Conservation (phyloP, 169 alveolate species). For the Cryptosporidium parvum region DNA sequence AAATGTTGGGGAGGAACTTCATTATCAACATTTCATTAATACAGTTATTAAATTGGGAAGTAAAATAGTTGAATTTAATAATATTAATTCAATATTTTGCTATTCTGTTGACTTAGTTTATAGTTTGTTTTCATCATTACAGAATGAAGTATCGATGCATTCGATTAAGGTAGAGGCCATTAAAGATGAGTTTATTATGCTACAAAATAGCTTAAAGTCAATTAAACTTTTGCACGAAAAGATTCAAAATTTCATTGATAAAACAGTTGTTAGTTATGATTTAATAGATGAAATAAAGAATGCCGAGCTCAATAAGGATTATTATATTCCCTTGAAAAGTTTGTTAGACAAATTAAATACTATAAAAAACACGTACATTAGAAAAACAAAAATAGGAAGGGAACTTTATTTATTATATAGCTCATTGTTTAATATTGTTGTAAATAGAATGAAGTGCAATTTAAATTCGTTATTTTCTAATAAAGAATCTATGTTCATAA, state of each 20-base stretch:
- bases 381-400: background rate
- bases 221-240: background rate
- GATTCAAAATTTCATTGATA: background rate
- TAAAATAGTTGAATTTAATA: slow-evolving; percentile 2
- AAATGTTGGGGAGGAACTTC: background rate
- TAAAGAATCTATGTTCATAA: background rate
- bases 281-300: background rate
- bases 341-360: background rate
- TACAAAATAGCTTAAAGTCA: slow-evolving; percentile 1
- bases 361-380: background rate
- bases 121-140: slow-evolving; percentile 2
- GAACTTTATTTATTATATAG: slow-evolving; percentile 18
- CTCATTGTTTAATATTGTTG: slow-evolving; percentile 16
- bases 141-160: background rate
- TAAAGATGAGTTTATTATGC: slow-evolving; percentile 6
- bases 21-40: slow-evolving; percentile 1
- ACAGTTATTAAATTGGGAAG: background rate
- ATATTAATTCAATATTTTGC: background rate
- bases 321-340: background rate
- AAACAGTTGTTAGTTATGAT: slow-evolving; percentile 6
- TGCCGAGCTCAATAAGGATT: background rate
- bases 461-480: slow-evolving; percentile 13
- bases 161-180: slow-evolving; percentile 27
- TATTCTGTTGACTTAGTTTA: background rate
- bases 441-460: background rate